Conservation (phyloP, 2,329 filamentous ascomycete genomes). For the Monilinia laxa region DNA sequence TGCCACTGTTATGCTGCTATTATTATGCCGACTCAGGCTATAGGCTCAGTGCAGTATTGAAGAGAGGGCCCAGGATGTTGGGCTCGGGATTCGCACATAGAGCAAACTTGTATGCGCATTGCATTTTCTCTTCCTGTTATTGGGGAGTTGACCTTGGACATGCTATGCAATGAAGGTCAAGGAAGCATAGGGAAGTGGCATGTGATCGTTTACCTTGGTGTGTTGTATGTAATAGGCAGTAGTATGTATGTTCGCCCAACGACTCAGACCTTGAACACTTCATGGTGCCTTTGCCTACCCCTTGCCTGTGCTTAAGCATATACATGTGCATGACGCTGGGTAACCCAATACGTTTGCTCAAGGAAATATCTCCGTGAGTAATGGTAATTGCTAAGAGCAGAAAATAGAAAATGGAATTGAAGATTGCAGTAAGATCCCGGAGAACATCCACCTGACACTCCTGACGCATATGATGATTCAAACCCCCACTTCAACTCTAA, state of each 20-base stretch:
- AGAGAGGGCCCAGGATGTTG: conserved; percentile 8
- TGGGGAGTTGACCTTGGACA: neutral
- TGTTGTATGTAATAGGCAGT: conserved; percentile 2
- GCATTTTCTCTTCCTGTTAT: neutral
- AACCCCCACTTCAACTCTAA: conserved; percentile 9
- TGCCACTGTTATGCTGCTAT: conserved; percentile 2
- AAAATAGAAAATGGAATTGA: conserved; percentile 10
- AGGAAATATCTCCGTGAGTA: conserved; percentile 14
- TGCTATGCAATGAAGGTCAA: conserved; percentile 5
- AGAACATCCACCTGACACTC: conserved; percentile 21
- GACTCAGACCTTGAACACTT: conserved; percentile 19
- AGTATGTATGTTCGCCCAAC: conserved; percentile 13
- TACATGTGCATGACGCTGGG: conserved; percentile 7
- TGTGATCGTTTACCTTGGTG: conserved; percentile 16
- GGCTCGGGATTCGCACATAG: conserved; percentile 8
- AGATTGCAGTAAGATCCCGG: conserved; percentile 12
- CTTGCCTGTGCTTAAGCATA: neutral
- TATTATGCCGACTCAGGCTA: conserved; percentile 4
- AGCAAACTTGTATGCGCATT: conserved; percentile 8
- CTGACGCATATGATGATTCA: conserved; percentile 12
- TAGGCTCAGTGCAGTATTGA: neutral
- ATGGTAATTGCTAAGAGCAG: neutral
- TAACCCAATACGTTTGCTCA: conserved; percentile 8
- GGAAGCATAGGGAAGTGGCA: conserved; percentile 16
- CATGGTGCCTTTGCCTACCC: conserved; percentile 18